Evolutionary conservation across 2,329 filamentous ascomycete species (phyloP), one percentile per base, ranked within the genome.

Genomic region (Cryoendolithus antarcticus): DNA sequence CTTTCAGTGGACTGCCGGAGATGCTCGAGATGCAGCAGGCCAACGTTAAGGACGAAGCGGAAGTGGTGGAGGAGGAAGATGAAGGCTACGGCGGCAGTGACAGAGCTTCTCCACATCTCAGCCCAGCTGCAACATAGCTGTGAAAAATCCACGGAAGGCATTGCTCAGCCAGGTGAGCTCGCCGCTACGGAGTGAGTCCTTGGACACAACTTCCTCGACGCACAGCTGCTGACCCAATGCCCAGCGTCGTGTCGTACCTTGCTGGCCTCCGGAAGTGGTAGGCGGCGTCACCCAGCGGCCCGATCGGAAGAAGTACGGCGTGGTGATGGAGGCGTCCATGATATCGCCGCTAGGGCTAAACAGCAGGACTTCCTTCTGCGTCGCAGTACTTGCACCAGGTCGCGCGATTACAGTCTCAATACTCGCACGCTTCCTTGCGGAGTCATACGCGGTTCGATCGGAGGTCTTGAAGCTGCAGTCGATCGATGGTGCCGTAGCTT

Each of bases 91-190:
- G 24, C 24, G 24, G 24, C 24, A 27, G 24, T 8, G 24, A 27
- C 7, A 27, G 24, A 8, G 6, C 24, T 2, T 27, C 7, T 27
- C 6, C 24, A 2, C 7, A 4, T 27, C 24, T 27, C 24, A 27
- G 6, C 24, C 24, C 24, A 27, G 24, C 24, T 27, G 24, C 24
- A 54, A 51, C 11, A 43, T 44, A 6, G 52, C 54, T 9, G 45
- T 46, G 38, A 55, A 60, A 47, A 93, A 94, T 0, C 89, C 89
- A 47, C 82, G 73, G 1, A 89, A 81, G 0, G 83, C 86, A 59
- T 89, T 95, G 59, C 86, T 94, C 38, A 95, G 63, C 82, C 86
- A 93, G 45, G 88, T 82, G 38, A 79, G 70, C 58, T 95, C 88
- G 1, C 80, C 83, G 46, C 84, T 69, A 3, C 67, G 55, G 9